Evolutionary conservation across 2,329 filamentous ascomycete genomes (phyloP).

Genomic region (Penicillium sp.): DNA sequence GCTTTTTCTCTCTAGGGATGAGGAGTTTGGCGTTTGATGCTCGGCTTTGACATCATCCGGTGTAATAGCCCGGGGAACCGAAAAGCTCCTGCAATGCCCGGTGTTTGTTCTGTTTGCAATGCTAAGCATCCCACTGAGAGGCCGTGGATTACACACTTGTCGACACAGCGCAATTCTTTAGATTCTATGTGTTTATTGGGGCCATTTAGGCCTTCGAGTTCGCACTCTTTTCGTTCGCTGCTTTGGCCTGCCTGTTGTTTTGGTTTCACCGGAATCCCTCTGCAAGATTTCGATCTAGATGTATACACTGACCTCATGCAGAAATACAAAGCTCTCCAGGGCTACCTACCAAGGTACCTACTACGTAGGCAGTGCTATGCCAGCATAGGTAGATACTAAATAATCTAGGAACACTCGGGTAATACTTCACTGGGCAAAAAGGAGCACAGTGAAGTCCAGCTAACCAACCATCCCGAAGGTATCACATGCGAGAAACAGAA

Average conservation of each 20-base stretch:
- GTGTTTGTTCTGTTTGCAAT: slow-evolving; percentile 34
- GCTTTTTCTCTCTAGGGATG: not conserved
- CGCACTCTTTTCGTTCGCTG: not conserved
- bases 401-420: not conserved
- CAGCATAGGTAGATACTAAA: no score
- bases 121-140: slow-evolving; percentile 8
- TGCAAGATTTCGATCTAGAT: not conserved
- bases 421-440: not conserved
- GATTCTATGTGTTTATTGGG: not conserved
- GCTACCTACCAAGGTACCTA: not conserved
- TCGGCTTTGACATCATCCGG: slow-evolving; percentile 34
- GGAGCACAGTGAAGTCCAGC: no score
- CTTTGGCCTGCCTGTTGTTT: not conserved
- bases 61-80: slow-evolving; percentile 14
- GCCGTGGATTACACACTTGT: slow-evolving; percentile 12
- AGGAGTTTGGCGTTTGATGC: slow-evolving; percentile 15
- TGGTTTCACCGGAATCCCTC: not conserved
- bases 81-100: slow-evolving; percentile 18
- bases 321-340: not conserved
- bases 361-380: not conserved
- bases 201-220: not conserved
- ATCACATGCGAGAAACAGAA: not conserved
- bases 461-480: not conserved
- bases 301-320: not conserved
- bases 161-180: not conserved